Base-by-base conservation (phyloP, 2,329 filamentous ascomycete species). In the Sphaerulina musiva region DNA sequence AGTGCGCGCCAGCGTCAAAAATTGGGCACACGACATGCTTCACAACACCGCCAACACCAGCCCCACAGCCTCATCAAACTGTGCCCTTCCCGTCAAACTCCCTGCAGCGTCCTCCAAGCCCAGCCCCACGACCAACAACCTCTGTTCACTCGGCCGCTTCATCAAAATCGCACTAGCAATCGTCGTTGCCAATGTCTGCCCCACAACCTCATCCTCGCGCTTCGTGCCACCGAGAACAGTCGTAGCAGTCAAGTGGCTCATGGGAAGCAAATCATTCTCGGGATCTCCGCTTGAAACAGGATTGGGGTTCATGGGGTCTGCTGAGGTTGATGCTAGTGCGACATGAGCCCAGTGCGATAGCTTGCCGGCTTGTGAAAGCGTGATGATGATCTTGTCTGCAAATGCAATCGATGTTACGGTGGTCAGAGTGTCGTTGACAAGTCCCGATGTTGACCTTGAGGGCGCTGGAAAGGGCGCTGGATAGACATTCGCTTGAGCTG, bases 301-400 rank as follows among this genome's bases (percentile, higher is more conserved):
- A 65, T 17, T 78, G 72, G 73, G 82, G 80, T 67, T 87, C 82
- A 43, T 85, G 1, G 64, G 79, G 20, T 82, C 79, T 14, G 81
- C 78, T n/a, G 83, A 76, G 2, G 84, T 79, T 29, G 81, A 78
- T n/a, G 82, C 80, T 20, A 95, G 79, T 0, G 88, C 86, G 0
- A 95, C 87, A 74, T 93, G 87, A 17, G 96, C 90, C 93, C 93
- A 98, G 78, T 97, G 93, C 17, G 88, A 87, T 45, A 97, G 74
- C 55, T 85, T 81, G 6, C 91, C 92, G 57, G 85, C 81, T 73
- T 97, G 93, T 0, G 87, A 88, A 56, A 97, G 80, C 1, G 90
- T 96, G 59, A 98, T 76, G 64, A 98, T 74, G 64, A 98, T 89
- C 72, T 89, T 95, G 78, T 97, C 93, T 7, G 84, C 79, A 72